Percentiles rank a stretch among this genome's conserved stretches.
Evolutionary conservation across 768 basidiomycete species (phyloP).

Genomic region (Pulveroboletus ravenelii): DNA sequence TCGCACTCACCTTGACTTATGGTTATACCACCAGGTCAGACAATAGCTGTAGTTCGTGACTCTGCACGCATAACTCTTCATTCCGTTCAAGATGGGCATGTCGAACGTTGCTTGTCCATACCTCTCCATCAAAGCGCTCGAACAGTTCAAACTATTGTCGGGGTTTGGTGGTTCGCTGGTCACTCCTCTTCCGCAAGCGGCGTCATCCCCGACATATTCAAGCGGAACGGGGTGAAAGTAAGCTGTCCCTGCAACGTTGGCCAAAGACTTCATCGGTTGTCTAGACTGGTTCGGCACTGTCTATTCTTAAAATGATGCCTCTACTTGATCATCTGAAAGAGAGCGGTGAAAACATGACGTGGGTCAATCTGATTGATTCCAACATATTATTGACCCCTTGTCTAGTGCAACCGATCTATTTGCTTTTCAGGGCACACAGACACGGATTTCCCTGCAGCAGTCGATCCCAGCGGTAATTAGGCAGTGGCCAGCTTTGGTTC

Average conservation of each 20-base stretch:
- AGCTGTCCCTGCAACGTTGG: conserved; percentile 17
- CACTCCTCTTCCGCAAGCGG: conserved; percentile 36
- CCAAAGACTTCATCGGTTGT: conserved; percentile 6
- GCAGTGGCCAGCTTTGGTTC: conserved; percentile 63
- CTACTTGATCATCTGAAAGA: conserved; percentile 68
- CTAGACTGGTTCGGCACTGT: conserved; percentile 75
- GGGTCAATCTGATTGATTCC: conserved; percentile 23
- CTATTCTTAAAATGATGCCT: conserved; percentile 63
- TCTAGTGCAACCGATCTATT: conserved; percentile 73
- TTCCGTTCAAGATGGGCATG: conserved; percentile 72
- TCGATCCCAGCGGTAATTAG: conserved; percentile 56
- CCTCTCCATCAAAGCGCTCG: conserved; percentile 12
- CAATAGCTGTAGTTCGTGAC: conserved; percentile 66
- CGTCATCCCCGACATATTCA: conserved; percentile 72
- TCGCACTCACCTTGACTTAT: conserved; percentile 1
- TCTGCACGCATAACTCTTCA: conserved; percentile 66
- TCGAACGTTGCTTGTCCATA: conserved; percentile 46
- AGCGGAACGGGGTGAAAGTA: conserved; percentile 61
- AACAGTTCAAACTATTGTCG: conserved; percentile 34
- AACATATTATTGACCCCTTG: conserved; percentile 13
- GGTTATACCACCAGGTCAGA: conserved; percentile 45
- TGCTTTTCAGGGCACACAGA: conserved; percentile 70
- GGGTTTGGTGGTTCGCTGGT: conserved; percentile 73
- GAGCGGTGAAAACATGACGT: conserved; percentile 65
- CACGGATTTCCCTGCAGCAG: conserved; percentile 39